A percentile compares a stretch with the other conserved stretches of the same genome.
Evolutionary conservation across 2,329 filamentous ascomycete genomes (phyloP).

Genomic region (Coniella vitis): DNA sequence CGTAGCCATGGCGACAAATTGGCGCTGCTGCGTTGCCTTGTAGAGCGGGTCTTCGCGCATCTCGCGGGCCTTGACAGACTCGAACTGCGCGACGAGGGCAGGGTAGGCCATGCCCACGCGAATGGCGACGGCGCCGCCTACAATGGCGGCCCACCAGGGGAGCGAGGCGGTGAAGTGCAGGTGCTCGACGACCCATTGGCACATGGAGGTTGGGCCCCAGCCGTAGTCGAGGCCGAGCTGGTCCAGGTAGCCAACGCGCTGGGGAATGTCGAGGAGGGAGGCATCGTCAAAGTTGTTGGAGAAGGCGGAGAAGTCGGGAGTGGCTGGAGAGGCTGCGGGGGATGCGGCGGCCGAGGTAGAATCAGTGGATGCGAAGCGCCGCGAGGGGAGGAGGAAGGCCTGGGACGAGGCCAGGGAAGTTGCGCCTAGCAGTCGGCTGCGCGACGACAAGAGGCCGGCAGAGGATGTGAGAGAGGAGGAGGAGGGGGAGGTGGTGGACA

Average conservation of each 20-base stretch:
- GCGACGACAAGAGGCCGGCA: conserved; percentile 3
- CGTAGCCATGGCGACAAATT: conserved; percentile 34
- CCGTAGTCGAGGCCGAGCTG: conserved; percentile 82
- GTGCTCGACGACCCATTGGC: conserved; percentile 76
- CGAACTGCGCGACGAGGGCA: conserved; percentile 54
- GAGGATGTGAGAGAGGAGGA: neutral
- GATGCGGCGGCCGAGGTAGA: conserved; percentile 19
- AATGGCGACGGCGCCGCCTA: conserved; percentile 56
- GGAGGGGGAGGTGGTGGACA: neutral
- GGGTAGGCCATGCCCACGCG: conserved; percentile 62
- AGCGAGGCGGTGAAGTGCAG: conserved; percentile 68
- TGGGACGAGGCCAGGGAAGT: conserved; percentile 16
- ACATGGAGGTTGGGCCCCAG: conserved; percentile 65
- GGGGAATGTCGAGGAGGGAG: conserved; percentile 55
- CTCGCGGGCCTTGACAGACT: conserved; percentile 53
- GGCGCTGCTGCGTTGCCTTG: conserved; percentile 40
- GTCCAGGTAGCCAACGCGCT: conserved; percentile 76
- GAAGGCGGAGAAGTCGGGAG: conserved; percentile 25
- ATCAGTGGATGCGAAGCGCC: conserved; percentile 21
- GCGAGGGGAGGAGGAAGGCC: conserved; percentile 14
- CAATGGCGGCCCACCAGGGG: conserved; percentile 78
- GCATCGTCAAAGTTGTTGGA: conserved; percentile 26
- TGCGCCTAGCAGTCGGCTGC: conserved; percentile 18
- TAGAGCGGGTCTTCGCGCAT: conserved; percentile 50
- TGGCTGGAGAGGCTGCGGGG: conserved; percentile 15